phyloP scores from a whole-genome alignment of 805 yeast genomes.

The Nakazawaea populi region DNA sequence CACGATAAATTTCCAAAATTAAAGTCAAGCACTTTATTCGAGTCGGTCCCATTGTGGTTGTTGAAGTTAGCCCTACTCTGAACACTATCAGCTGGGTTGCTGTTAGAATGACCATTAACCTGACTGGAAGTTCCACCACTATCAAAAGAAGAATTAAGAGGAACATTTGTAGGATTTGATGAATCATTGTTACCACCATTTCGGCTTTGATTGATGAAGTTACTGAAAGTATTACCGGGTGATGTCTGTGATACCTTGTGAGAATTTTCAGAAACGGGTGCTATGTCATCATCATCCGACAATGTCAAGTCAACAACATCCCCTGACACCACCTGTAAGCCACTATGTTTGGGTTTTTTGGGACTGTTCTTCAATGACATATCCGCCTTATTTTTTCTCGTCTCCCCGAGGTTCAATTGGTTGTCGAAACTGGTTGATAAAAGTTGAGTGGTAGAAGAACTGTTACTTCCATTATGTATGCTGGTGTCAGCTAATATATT shows the following conservation, averaged over 20 bases:
- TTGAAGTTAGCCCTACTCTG: too few relatives aligned
- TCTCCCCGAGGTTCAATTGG: neutral
- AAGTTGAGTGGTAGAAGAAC: neutral
- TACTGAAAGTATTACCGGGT: too few relatives aligned
- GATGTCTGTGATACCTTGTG: too few relatives aligned
- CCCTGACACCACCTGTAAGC: neutral
- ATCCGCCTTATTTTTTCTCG: neutral
- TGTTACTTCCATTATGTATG: neutral
- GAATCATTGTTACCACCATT: too few relatives aligned
- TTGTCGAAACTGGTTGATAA: neutral
- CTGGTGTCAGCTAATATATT: neutral
- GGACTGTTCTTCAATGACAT: neutral
- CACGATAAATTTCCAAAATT: too few relatives aligned
- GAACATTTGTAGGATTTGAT: too few relatives aligned
- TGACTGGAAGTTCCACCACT: too few relatives aligned
- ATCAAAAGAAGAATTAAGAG: too few relatives aligned
- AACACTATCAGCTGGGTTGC: too few relatives aligned
- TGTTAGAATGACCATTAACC: too few relatives aligned
- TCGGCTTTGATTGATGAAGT: neutral
- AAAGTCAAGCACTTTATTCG: too few relatives aligned
- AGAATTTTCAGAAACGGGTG: neutral
- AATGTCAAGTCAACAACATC: constrained; percentile 5
- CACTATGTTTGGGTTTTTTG: neutral
- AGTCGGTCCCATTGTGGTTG: too few relatives aligned
- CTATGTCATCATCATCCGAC: constrained; percentile 1